These are phyloP conservation scores for Imleria badia DNA, from an alignment of 768 basidiomycete species.

Conservation along the genomic window DNA sequence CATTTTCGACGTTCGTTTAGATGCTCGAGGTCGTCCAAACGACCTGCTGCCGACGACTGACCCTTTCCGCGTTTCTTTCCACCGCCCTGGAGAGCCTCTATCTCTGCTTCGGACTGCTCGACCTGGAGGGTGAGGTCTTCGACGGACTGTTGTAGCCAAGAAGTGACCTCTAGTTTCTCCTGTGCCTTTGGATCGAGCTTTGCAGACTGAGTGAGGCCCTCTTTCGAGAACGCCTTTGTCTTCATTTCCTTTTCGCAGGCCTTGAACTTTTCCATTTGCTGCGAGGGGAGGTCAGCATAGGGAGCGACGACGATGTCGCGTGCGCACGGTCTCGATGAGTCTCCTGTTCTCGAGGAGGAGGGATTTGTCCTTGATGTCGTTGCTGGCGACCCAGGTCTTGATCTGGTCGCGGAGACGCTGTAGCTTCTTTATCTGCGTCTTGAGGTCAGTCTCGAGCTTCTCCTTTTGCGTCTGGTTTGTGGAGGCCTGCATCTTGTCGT, in stretches of 20 bases:
- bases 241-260: constrained; percentile 99
- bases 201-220: constrained; percentile 90
- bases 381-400: constrained; percentile 95
- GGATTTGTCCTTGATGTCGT: constrained; percentile 99
- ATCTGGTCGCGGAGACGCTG: constrained; percentile 84
- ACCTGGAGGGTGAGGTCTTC: constrained; percentile 93
- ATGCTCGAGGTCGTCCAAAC: constrained; percentile 80
- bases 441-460: constrained; percentile 93
- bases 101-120: constrained; percentile 92
- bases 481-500: constrained; percentile 96
- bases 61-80: constrained; percentile 86
- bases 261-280: constrained; percentile 99
- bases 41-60: constrained; percentile 60
- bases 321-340: constrained; percentile 92
- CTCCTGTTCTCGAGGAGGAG: constrained; percentile 88
- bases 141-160: constrained; percentile 86
- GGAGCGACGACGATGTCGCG: constrained; percentile 1
- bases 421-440: constrained; percentile 98
- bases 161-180: constrained; percentile 86
- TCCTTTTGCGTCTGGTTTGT: constrained; percentile 98
- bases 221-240: constrained; percentile 99
- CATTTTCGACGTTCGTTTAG: constrained; percentile 94
- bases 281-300: constrained; percentile 19
- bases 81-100: constrained; percentile 76
- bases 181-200: constrained; percentile 97